A percentile compares a stretch with the other conserved stretches of the same genome.
These are phyloP conservation scores for California macrophylla DNA, from an alignment of 441 rosid genomes.

Conservation along the genomic window DNA sequence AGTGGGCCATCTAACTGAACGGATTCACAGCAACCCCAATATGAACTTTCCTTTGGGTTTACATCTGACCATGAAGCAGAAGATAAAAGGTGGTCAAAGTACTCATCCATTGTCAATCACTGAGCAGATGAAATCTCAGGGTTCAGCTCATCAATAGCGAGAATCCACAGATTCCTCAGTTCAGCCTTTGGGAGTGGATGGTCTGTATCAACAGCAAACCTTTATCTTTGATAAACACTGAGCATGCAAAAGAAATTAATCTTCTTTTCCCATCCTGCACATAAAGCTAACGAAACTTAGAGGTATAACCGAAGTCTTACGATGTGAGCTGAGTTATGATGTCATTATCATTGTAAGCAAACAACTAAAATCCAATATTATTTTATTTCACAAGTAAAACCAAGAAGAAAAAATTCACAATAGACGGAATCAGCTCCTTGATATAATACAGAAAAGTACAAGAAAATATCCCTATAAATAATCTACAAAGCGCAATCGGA, in stretches of 20 bases:
- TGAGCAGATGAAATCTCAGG: constrained; percentile 10
- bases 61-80: constrained; percentile 26
- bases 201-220: not conserved
- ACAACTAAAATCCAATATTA: not conserved
- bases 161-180: not conserved
- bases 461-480: not conserved
- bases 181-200: not conserved
- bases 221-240: not conserved
- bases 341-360: not conserved
- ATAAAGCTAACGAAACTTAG: not conserved
- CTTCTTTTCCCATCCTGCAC: not conserved
- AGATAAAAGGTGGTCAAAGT: constrained; percentile 26
- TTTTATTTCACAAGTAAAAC: not conserved
- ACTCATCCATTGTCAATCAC: constrained; percentile 32
- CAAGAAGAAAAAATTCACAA: not conserved
- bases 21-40: constrained; percentile 26
- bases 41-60: constrained; percentile 24
- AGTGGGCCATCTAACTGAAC: constrained; percentile 19
- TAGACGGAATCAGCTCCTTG: not conserved
- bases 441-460: not conserved
- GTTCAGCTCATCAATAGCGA: not conserved
- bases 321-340: not conserved
- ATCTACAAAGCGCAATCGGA: not conserved
- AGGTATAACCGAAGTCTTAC: not conserved
- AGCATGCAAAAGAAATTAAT: not conserved